Conservation (phyloP, 257 asterid species). For the Solanum bukasovii region DNA sequence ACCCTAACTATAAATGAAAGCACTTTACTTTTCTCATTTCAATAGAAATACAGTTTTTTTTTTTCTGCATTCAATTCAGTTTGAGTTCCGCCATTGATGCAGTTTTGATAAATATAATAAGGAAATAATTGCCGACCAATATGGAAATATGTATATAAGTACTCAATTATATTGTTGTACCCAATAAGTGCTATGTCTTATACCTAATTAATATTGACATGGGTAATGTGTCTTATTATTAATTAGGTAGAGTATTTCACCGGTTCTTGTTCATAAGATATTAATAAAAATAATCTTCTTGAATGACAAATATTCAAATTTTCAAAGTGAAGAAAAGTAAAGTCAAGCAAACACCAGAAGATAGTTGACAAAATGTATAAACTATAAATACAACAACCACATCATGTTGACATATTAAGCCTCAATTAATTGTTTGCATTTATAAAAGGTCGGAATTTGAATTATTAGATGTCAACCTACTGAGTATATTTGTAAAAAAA, state of each 20-base stretch:
- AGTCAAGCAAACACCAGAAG: not conserved
- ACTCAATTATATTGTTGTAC: not conserved
- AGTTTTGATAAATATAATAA: not conserved
- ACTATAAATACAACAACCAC: not conserved
- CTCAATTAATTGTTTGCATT: not conserved
- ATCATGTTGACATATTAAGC: not conserved
- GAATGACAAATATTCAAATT: not conserved
- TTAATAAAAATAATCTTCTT: not conserved
- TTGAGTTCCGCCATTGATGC: too few species aligned
- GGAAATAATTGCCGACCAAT: not conserved
- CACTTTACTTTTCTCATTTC: too few species aligned
- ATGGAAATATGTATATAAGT: not conserved
- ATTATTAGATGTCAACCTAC: not conserved
- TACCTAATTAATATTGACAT: not conserved
- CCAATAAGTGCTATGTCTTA: not conserved
- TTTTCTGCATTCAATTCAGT: too few species aligned
- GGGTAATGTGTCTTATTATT: not conserved
- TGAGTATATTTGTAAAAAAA: not conserved
- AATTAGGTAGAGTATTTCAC: not conserved
- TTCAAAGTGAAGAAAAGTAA: not conserved
- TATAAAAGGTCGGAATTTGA: not conserved
- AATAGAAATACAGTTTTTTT: too few species aligned
- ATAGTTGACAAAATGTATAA: not conserved
- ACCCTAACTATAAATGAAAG: too few species aligned
- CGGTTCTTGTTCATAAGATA: not conserved